Evolutionary conservation across 176 grass and related monocot species (phyloP), one percentile per base, ranked within the genome.

Genomic region (Olyra latifolia): DNA sequence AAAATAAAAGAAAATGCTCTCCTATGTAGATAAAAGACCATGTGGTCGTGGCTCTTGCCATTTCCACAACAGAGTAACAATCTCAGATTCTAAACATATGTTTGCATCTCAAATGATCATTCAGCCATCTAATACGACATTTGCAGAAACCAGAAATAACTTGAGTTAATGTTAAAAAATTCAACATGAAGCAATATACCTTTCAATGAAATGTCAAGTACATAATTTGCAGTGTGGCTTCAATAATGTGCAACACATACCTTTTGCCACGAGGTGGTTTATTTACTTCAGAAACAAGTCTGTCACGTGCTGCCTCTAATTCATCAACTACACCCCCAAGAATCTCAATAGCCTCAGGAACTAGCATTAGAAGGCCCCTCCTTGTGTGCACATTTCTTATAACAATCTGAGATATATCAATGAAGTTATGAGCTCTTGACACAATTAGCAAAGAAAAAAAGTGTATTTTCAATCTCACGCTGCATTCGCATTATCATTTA

Each of bases 251-350:
- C 35, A 50, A 41, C 60, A 35, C 74, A 79, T 85, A 97, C 94
- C 85, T 94, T 88, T 87, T 97, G 47, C 95, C 89, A 82, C 92
- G 89, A 52, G 92, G 89, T 32, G 95, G 92, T 73, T 98, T 98
- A 74, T 98, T 92, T 85, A 98, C 80, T 90, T 98, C 95, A 74
- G 80, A 82, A 82, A 98, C 89, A 82, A 98, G 89, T 72, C 89
- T 94, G 40, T 80, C 50, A 80, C 92, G 85, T 45, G 92, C 92
- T 87, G 81, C 89, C 74, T 98, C 89, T 80, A 98, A 54, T 74
- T 89, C 89, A 38, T 98, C 89, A 75, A 77, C 95, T 43, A 80
- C 8, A 14, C 92, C 95, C 19, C 95, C 92, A 72, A 98, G 85
- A 82, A 98, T 69, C n/a, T 78, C 84, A 80, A 98, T 60, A 82